phyloP scores from a whole-genome alignment of 805 yeast species.

The Starmera dryadoides region DNA sequence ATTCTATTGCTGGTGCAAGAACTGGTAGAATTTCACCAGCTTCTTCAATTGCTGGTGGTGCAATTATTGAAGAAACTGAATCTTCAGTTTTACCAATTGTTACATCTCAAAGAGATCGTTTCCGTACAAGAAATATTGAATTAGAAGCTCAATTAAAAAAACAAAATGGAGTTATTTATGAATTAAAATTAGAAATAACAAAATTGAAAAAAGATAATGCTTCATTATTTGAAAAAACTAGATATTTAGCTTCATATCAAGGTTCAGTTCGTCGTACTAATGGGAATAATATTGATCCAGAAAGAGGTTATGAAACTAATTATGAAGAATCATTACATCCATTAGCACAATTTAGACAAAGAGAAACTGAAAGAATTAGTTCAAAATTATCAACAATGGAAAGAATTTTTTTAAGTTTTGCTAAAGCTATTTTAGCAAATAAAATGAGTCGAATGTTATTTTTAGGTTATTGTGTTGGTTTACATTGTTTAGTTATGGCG shows the following conservation, averaged over 20 bases:
- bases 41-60: constrained; percentile 41
- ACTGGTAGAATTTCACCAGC: constrained; percentile 41
- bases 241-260: constrained; percentile 51
- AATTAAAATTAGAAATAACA: constrained; percentile 57
- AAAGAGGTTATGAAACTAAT: constrained; percentile 49
- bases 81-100: constrained; percentile 70
- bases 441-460: constrained; percentile 66
- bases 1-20: constrained; percentile 6
- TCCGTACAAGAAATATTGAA: constrained; percentile 74
- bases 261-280: constrained; percentile 14
- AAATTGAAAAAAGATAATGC: constrained; percentile 66
- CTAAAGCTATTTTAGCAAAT: constrained; percentile 71
- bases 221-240: constrained; percentile 70
- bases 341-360: constrained; percentile 69
- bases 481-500: constrained; percentile 68
- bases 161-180: constrained; percentile 43
- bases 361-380: constrained; percentile 69
- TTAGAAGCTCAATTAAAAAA: constrained; percentile 75
- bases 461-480: constrained; percentile 61
- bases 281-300: constrained; percentile 35
- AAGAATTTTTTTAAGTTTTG: constrained; percentile 63
- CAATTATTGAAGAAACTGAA: constrained; percentile 32
- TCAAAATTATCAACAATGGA: constrained; percentile 73
- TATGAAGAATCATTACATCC: constrained; percentile 82
- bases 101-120: constrained; percentile 92